Evolutionary conservation across 148 eudicot species (phyloP).

Genomic region (Chenopodium berlandieri): DNA sequence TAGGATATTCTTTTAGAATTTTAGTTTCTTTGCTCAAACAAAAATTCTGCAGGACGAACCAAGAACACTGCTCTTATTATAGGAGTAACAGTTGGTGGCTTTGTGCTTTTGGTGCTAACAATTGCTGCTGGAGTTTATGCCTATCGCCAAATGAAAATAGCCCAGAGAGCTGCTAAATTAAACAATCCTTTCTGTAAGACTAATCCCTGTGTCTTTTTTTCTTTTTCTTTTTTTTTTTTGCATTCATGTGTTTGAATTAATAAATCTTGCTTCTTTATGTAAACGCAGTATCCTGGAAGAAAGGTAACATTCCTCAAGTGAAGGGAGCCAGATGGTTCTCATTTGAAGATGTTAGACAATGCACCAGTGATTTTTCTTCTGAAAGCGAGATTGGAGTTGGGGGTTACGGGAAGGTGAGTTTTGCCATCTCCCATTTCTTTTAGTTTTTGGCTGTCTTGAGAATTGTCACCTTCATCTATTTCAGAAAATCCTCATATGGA

Average conservation of each 20-base stretch:
- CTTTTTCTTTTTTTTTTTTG: neutral
- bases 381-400: conserved; percentile 58
- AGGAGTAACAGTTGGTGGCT: conserved; percentile 44
- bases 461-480: neutral
- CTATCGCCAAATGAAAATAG: conserved; percentile 42
- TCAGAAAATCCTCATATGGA: neutral
- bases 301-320: conserved; percentile 47
- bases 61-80: conserved; percentile 40
- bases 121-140: conserved; percentile 54
- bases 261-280: conserved; percentile 1
- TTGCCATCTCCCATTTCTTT: neutral
- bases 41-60: conserved; percentile 26
- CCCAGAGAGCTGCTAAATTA: conserved; percentile 31
- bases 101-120: conserved; percentile 44
- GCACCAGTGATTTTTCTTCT: conserved; percentile 50
- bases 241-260: neutral
- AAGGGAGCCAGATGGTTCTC: conserved; percentile 62
- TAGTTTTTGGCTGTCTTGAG: neutral
- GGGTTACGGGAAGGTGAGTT: conserved; percentile 67
- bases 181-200: conserved; percentile 66
- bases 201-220: neutral
- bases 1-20: neutral
- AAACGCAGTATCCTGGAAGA: conserved; percentile 51
- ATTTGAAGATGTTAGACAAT: conserved; percentile 56
- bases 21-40: conserved; percentile 8